Percentiles rank a stretch among this genome's conserved stretches.
Conservation (phyloP, 2,329 filamentous ascomycete species). For the Didymella arachidicola region DNA sequence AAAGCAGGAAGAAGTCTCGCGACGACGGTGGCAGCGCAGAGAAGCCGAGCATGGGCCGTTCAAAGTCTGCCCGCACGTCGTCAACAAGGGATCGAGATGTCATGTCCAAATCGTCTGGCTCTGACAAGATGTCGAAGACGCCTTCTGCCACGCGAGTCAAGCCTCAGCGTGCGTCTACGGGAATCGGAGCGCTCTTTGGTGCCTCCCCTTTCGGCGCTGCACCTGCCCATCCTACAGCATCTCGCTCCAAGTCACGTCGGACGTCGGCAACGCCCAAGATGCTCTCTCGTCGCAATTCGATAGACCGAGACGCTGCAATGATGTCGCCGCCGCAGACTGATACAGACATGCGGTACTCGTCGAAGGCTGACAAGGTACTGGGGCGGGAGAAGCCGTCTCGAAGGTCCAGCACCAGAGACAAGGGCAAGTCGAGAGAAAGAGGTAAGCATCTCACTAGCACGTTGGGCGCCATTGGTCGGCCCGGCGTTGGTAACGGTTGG, state of each 20-base stretch:
- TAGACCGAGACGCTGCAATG: slow-evolving; percentile 71
- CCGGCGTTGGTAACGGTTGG: slow-evolving; percentile 47
- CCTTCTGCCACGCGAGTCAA: slow-evolving; percentile 55
- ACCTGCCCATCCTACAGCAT: slow-evolving; percentile 58
- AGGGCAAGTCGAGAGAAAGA: slow-evolving; percentile 62
- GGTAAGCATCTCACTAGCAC: slow-evolving; percentile 44
- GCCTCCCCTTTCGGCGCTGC: slow-evolving; percentile 30
- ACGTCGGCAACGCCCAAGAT: slow-evolving; percentile 65
- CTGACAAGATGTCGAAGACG: slow-evolving; percentile 70
- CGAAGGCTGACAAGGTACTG: slow-evolving; percentile 83
- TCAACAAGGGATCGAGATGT: slow-evolving; percentile 65
- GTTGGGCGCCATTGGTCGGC: slow-evolving; percentile 32
- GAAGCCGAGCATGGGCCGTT: slow-evolving; percentile 59
- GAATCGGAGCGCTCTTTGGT: slow-evolving; percentile 70
- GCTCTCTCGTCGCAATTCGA: slow-evolving; percentile 71
- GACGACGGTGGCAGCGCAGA: slow-evolving; percentile 41
- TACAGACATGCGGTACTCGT: slow-evolving; percentile 64
- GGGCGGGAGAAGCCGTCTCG: slow-evolving; percentile 59
- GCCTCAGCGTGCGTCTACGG: slow-evolving; percentile 64
- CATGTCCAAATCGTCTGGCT: slow-evolving; percentile 74
- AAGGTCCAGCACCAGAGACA: slow-evolving; percentile 52
- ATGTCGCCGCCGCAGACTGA: slow-evolving; percentile 78
- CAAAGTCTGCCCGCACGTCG: slow-evolving; percentile 63
- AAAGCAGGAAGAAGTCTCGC: slow-evolving; percentile 48
- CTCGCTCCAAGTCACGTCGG: slow-evolving; percentile 73